Evolutionary conservation across 371 early-diverging fungal species (phyloP).

Genomic region (Gilbertella persicaria): DNA sequence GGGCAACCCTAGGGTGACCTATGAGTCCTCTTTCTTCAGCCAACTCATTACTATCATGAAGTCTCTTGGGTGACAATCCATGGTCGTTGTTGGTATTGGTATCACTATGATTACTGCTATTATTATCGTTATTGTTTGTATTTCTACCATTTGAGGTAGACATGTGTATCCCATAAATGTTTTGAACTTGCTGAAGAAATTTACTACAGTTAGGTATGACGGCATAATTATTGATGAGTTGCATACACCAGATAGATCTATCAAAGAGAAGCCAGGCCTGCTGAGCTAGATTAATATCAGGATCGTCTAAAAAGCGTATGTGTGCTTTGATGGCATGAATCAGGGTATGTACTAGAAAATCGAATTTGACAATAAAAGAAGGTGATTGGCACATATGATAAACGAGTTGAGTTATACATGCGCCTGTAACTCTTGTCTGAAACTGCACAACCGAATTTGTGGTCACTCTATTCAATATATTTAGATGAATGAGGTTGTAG

Average conservation of each 20-base stretch:
- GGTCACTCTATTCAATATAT: conserved; percentile 17
- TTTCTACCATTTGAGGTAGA: not conserved
- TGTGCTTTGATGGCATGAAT: conserved; percentile 35
- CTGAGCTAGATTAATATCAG: conserved; percentile 28
- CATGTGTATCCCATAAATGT: conserved; percentile 18
- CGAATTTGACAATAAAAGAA: conserved; percentile 31
- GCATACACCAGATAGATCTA: conserved; percentile 28
- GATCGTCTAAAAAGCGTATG: conserved; percentile 20
- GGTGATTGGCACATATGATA: conserved; percentile 30
- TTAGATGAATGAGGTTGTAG: conserved; percentile 20
- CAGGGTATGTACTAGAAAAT: conserved; percentile 27
- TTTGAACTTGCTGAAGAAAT: conserved; percentile 39
- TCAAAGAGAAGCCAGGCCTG: conserved; percentile 42
- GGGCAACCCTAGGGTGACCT: not conserved
- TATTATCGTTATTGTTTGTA: not conserved
- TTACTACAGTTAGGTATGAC: conserved; percentile 39
- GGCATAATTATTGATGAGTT: conserved; percentile 27
- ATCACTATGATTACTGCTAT: not conserved
- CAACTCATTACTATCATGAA: not conserved
- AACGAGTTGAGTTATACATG: conserved; percentile 39
- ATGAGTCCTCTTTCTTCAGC: not conserved
- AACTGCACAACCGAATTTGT: conserved; percentile 19
- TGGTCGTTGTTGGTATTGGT: not conserved
- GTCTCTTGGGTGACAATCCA: not conserved
- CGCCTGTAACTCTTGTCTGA: conserved; percentile 29